Evolutionary conservation across 202 grass and related monocot genomes (phyloP).

Genomic region (Zizania palustris): DNA sequence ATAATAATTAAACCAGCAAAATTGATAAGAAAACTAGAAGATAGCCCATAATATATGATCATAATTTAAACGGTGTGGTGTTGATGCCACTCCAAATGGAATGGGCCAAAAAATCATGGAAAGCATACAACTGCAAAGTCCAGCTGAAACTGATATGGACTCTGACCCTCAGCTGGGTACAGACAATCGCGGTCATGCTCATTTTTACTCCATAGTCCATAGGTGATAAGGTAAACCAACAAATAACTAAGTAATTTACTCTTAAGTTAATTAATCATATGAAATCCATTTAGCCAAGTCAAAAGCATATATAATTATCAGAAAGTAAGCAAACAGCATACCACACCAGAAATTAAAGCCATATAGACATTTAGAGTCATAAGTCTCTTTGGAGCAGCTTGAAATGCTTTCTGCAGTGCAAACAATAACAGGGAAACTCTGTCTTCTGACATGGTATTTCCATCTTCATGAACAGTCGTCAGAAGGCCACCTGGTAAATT

Average conservation of each 20-base stretch:
- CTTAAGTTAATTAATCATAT: conserved; percentile 19
- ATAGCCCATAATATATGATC: neutral
- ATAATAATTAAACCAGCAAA: no score
- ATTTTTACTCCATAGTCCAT: conserved; percentile 20
- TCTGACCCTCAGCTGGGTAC: neutral
- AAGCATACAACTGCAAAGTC: conserved; percentile 2
- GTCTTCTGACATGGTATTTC: conserved; percentile 78
- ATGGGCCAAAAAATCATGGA: neutral
- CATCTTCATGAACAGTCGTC: conserved; percentile 62
- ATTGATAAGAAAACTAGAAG: neutral
- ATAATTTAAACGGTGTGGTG: neutral
- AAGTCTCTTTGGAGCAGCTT: conserved; percentile 77
- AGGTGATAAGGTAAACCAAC: conserved; percentile 29
- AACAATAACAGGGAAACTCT: conserved; percentile 81
- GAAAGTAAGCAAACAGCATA: conserved; percentile 54
- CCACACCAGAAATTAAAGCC: conserved; percentile 81
- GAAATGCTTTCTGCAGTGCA: conserved; percentile 95
- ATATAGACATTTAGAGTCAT: conserved; percentile 95
- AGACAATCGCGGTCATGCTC: conserved; percentile 4
- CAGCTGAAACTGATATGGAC: conserved; percentile 16
- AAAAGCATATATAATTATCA: conserved; percentile 36
- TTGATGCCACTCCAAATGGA: conserved; percentile 12
- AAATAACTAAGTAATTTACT: neutral
- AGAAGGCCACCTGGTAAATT: conserved; percentile 52
- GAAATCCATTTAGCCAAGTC: neutral